Conservation (phyloP, 768 basidiomycete genomes). For the Hortiboletus campestris region DNA sequence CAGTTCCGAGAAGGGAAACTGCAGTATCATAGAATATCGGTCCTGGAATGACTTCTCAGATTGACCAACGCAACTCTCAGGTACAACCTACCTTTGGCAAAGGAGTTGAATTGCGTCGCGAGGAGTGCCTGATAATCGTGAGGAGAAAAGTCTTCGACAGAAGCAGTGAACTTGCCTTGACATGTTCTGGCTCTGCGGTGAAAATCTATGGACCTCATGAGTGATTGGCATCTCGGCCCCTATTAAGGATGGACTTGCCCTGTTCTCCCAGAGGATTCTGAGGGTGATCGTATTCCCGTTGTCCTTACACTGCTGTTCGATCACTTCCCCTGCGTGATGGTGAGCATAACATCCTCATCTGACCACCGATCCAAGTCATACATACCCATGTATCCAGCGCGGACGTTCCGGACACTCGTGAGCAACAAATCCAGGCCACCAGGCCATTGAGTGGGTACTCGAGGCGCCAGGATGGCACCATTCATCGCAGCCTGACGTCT, state of each 20-base stretch:
- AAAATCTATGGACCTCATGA: slow-evolving; percentile 33
- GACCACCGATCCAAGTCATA: not conserved
- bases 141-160: not conserved
- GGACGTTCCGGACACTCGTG: slow-evolving; percentile 15
- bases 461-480: slow-evolving; percentile 34
- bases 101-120: slow-evolving; percentile 44
- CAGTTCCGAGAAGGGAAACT: slow-evolving; percentile 48
- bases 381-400: slow-evolving; percentile 27
- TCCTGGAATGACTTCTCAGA: slow-evolving; percentile 20
- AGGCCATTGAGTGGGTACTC: slow-evolving; percentile 31
- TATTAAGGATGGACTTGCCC: slow-evolving; percentile 24
- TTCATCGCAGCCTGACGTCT: slow-evolving; percentile 6
- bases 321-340: slow-evolving; percentile 26
- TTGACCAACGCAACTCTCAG: slow-evolving; percentile 10
- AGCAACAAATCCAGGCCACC: slow-evolving; percentile 35
- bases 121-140: slow-evolving; percentile 39
- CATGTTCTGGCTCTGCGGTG: slow-evolving; percentile 48
- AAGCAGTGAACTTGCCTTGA: slow-evolving; percentile 32
- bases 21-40: slow-evolving; percentile 6
- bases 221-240: not conserved
- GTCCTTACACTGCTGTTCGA: slow-evolving; percentile 21
- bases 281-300: slow-evolving; percentile 35
- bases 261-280: slow-evolving; percentile 37
- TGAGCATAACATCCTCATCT: not conserved
- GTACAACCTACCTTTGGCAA: slow-evolving; percentile 36